Evolutionary conservation across 2,329 filamentous ascomycete species (phyloP), one percentile per base, ranked within the genome.

Genomic region (Colletotrichum kahawae): DNA sequence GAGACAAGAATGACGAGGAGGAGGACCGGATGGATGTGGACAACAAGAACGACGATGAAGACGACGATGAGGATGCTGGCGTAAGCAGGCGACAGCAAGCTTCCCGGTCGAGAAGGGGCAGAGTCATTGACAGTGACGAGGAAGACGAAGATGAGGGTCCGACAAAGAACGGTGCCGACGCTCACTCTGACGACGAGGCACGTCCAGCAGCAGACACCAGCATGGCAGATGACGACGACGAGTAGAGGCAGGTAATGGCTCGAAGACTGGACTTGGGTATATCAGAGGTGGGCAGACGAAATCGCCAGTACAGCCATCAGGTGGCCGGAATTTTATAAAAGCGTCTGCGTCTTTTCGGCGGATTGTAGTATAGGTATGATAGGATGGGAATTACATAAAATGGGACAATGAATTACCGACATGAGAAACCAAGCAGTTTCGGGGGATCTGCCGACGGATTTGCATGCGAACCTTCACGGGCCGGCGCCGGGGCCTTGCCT

Each of bases 21-120:
- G 85, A 84, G 7, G 88, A 89, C 74, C 84, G 82, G 76, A 91
- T 91, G 89, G 89, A 91, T 10, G 84, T 91, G 2, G 90, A 91
- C 76, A 83, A 85, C 24, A 79, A 82, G 8, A 78, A 81, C n/a
- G 79, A 78, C 65, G 81, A 82, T 24, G 82, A 84, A 34, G 85
- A 88, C 8, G 87, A 88, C 16, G 88, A 90, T 8, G 90, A 88
- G 1, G 88, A 89, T 1, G 88, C 91, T 2, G 90, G 89, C 4
- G 88, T 88, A 43, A 84, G 83, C 24, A 84, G 85, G 67, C 85
- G 85, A 67, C 83, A 84, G 76, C 84, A 84, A 78, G 80, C 81
- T 69, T 90, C 88, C 82, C 85, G 89, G 69, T 82, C 85, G 21
- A 84, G 90, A 43, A 85, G 90, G 57, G 89, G 88, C 24, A 84